phyloP scores from a whole-genome alignment of 768 basidiomycete genomes.

The Dictyophora rubrovolvata region DNA sequence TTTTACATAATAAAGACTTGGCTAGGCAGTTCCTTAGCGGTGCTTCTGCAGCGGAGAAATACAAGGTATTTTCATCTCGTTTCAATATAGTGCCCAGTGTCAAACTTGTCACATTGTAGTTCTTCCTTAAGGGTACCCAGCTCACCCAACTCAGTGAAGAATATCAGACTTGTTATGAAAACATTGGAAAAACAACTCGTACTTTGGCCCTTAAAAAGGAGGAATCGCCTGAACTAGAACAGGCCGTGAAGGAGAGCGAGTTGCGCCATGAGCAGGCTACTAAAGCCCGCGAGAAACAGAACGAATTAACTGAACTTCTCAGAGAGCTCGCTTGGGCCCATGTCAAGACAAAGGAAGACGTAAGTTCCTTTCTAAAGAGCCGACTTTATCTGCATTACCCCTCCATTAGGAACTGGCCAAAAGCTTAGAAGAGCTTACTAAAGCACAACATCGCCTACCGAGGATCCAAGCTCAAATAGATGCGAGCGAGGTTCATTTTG shows the following conservation, averaged over 20 bases:
- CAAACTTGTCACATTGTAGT: slow-evolving; percentile 34
- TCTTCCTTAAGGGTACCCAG: slow-evolving; percentile 91
- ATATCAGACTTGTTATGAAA: slow-evolving; percentile 67
- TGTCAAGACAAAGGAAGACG: slow-evolving; percentile 59
- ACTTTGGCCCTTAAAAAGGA: slow-evolving; percentile 63
- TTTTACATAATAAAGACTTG: slow-evolving; percentile 32
- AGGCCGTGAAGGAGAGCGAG: slow-evolving; percentile 44
- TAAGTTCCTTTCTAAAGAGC: slow-evolving; percentile 23
- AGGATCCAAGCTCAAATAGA: slow-evolving; percentile 31
- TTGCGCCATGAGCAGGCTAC: slow-evolving; percentile 60
- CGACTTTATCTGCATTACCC: neutral
- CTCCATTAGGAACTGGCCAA: slow-evolving; percentile 31
- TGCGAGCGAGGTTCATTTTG: slow-evolving; percentile 28
- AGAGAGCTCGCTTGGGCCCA: slow-evolving; percentile 84
- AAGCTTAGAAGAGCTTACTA: slow-evolving; percentile 33
- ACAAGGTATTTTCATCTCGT: slow-evolving; percentile 47
- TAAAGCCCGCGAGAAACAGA: slow-evolving; percentile 61
- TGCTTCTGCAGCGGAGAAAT: slow-evolving; percentile 75
- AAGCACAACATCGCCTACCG: slow-evolving; percentile 26
- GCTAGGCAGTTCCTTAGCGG: slow-evolving; percentile 79
- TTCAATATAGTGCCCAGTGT: neutral
- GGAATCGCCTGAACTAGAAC: slow-evolving; percentile 65
- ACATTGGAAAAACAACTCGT: slow-evolving; percentile 59
- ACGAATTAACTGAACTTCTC: slow-evolving; percentile 59
- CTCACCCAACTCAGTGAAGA: slow-evolving; percentile 80